These are phyloP conservation scores for Paraglomus brasilianum DNA, from an alignment of 192 early-diverging fungal genomes.

Conservation along the genomic window DNA sequence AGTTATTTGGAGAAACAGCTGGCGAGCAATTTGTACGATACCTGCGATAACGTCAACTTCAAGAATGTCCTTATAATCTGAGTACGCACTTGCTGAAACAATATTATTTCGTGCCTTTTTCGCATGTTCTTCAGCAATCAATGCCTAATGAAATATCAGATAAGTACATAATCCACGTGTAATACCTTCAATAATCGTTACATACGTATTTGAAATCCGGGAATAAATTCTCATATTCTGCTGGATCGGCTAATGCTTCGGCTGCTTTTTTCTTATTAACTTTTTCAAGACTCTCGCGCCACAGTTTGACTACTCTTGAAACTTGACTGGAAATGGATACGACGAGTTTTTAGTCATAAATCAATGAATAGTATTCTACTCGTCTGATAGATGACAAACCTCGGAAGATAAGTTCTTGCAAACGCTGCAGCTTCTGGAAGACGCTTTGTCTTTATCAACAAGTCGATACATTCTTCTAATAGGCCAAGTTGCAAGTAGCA, in stretches of 20 bases:
- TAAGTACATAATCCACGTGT: not conserved
- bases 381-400: slow-evolving; percentile 27
- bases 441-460: slow-evolving; percentile 85
- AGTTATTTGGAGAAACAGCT: not conserved
- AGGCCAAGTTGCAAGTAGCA: slow-evolving; percentile 75
- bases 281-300: slow-evolving; percentile 74
- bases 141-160: slow-evolving; percentile 2
- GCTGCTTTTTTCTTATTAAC: slow-evolving; percentile 77
- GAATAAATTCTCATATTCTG: slow-evolving; percentile 83
- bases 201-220: slow-evolving; percentile 64
- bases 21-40: slow-evolving; percentile 13
- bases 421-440: slow-evolving; percentile 94
- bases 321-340: slow-evolving; percentile 48
- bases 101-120: slow-evolving; percentile 33
- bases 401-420: slow-evolving; percentile 86
- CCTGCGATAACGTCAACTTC: slow-evolving; percentile 59
- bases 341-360: not conserved
- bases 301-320: slow-evolving; percentile 65
- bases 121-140: slow-evolving; percentile 55
- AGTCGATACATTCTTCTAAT: slow-evolving; percentile 78
- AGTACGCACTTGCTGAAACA: slow-evolving; percentile 51
- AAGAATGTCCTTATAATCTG: slow-evolving; percentile 56
- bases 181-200: not conserved
- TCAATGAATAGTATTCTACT: not conserved
- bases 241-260: slow-evolving; percentile 85